Percentiles rank a stretch among this genome's conserved stretches.
Conservation (phyloP, 2,329 filamentous ascomycete species). For the Xylaria sp. region DNA sequence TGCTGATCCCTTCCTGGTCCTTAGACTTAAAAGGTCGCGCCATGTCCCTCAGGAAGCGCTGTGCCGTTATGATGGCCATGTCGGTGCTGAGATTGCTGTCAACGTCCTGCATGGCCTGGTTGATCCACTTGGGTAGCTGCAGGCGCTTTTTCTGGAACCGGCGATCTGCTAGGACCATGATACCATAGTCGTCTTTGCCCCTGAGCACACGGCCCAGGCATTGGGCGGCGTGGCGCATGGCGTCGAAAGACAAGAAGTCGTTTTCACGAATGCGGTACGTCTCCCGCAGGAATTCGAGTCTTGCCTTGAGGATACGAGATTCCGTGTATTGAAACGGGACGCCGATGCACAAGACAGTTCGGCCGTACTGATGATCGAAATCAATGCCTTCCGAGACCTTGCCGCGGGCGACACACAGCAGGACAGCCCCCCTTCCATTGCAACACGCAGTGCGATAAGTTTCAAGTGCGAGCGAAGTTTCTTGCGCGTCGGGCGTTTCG, state of each 20-base stretch:
- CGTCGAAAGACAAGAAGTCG: slow-evolving; percentile 97
- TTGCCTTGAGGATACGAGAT: slow-evolving; percentile 93
- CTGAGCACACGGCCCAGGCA: slow-evolving; percentile 93
- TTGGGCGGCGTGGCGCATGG: slow-evolving; percentile 98
- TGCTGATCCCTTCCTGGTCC: slow-evolving; percentile 92
- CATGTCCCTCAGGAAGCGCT: slow-evolving; percentile 91
- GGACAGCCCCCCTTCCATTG: slow-evolving; percentile 91
- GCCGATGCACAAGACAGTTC: slow-evolving; percentile 94
- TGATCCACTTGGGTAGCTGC: slow-evolving; percentile 97
- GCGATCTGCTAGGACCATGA: slow-evolving; percentile 97
- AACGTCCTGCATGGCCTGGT: slow-evolving; percentile 82
- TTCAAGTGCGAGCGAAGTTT: slow-evolving; percentile 93
- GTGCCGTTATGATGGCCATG: slow-evolving; percentile 89
- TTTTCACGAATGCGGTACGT: slow-evolving; percentile 97
- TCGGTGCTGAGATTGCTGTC: slow-evolving; percentile 94
- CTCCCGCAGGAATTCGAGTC: slow-evolving; percentile 94
- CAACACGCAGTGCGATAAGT: slow-evolving; percentile 98
- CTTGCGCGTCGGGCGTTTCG: slow-evolving; percentile 96
- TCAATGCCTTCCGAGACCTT: slow-evolving; percentile 99
- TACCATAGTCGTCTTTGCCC: slow-evolving; percentile 98
- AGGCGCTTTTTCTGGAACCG: slow-evolving; percentile 90
- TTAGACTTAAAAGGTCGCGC: slow-evolving; percentile 85
- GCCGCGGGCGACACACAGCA: slow-evolving; percentile 94
- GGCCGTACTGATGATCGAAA: slow-evolving; percentile 98
- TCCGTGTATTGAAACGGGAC: slow-evolving; percentile 99